Evolutionary conservation across 1,139 yeast genomes (phyloP).

Genomic region (Saccharomyces hybrid): DNA sequence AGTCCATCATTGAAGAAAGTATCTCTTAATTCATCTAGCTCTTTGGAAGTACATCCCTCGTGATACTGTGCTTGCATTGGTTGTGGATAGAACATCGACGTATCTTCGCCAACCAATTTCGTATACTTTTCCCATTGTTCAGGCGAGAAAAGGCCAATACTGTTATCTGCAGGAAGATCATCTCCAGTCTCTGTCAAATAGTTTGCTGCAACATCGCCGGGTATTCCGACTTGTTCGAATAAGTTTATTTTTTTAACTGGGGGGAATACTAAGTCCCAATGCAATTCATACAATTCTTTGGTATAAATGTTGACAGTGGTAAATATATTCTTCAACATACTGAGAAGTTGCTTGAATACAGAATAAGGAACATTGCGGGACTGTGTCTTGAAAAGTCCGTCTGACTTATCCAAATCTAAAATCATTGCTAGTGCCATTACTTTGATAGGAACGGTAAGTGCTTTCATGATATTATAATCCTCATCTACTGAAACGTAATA

Average conservation of each 20-base stretch:
- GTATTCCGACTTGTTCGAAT: constrained; percentile 19
- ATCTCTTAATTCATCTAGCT: constrained; percentile 37
- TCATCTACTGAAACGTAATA: constrained; percentile 22
- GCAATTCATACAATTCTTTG: constrained; percentile 39
- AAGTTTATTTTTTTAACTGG: constrained; percentile 20
- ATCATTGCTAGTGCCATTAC: constrained; percentile 21
- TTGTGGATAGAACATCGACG: constrained; percentile 22
- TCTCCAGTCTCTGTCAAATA: constrained; percentile 20
- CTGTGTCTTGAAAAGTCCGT: constrained; percentile 16
- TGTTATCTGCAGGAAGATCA: constrained; percentile 15
- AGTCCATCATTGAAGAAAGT: constrained; percentile 29
- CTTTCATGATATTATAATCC: constrained; percentile 22
- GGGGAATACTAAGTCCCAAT: constrained; percentile 33
- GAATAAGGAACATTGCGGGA: constrained; percentile 27
- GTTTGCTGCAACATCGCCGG: constrained; percentile 20
- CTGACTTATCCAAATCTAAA: constrained; percentile 14
- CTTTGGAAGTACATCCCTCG: constrained; percentile 29
- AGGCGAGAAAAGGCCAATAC: constrained; percentile 12
- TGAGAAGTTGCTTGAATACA: constrained; percentile 28
- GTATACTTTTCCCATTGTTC: constrained; percentile 12
- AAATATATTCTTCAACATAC: constrained; percentile 25
- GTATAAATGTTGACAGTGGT: constrained; percentile 24
- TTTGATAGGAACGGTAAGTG: constrained; percentile 21
- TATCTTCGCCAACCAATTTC: constrained; percentile 7
- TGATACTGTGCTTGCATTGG: constrained; percentile 12